phyloP scores from a whole-genome alignment of 2,329 filamentous ascomycete genomes.

The Didymella exigua region DNA sequence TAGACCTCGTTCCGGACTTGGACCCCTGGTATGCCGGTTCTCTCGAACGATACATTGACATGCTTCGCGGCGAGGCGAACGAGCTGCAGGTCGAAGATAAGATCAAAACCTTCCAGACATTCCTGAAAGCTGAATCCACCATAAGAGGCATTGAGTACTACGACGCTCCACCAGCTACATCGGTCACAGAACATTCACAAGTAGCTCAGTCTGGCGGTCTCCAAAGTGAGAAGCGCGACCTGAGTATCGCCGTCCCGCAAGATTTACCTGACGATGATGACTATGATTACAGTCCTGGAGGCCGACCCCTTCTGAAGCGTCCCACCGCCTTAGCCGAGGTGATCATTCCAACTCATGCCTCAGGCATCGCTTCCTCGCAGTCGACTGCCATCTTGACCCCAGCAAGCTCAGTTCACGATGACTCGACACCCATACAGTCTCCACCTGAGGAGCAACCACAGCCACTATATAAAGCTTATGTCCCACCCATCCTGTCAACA shows the following conservation, averaged over 20 bases:
- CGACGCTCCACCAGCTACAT: slow-evolving; percentile 28
- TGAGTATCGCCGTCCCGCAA: slow-evolving; percentile 25
- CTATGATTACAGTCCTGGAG: slow-evolving; percentile 59
- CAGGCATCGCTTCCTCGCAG: slow-evolving; percentile 29
- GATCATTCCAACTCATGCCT: slow-evolving; percentile 22
- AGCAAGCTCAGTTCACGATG: slow-evolving; percentile 43
- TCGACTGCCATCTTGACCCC: slow-evolving; percentile 43
- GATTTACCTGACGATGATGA: slow-evolving; percentile 24
- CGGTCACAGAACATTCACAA: slow-evolving; percentile 8
- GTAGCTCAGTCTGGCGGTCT: slow-evolving; percentile 2
- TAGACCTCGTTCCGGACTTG: slow-evolving; percentile 57
- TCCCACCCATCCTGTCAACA: slow-evolving; percentile 27
- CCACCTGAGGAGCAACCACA: slow-evolving; percentile 32
- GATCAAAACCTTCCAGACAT: slow-evolving; percentile 59
- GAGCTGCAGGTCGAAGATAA: slow-evolving; percentile 57
- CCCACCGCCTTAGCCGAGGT: slow-evolving; percentile 10
- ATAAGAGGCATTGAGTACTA: slow-evolving; percentile 54
- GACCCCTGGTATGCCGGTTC: slow-evolving; percentile 64
- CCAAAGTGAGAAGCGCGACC: slow-evolving; percentile 15
- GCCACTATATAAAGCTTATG: slow-evolving; percentile 44
- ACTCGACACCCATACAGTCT: slow-evolving; percentile 41
- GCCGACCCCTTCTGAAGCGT: slow-evolving; percentile 53
- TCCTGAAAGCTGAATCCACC: slow-evolving; percentile 47
- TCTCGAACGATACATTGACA: slow-evolving; percentile 59
- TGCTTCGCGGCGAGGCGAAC: slow-evolving; percentile 59